These are phyloP conservation scores for Iris pallida DNA, from an alignment of 116 monocot species.

Conservation along the genomic window DNA sequence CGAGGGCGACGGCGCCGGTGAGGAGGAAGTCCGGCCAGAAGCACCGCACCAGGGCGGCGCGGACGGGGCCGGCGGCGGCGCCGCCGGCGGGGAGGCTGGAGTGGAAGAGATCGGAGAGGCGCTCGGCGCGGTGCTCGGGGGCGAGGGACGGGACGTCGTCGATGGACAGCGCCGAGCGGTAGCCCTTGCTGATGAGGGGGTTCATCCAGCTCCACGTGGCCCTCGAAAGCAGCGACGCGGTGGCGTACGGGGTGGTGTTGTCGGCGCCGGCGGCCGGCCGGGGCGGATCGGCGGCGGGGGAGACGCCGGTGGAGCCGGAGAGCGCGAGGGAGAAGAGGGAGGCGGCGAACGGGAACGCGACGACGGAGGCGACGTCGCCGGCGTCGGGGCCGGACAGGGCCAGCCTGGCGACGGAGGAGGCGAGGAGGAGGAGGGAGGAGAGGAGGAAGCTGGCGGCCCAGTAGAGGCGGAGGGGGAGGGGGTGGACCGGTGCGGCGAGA, in stretches of 20 bases:
- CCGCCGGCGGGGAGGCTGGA: conserved; percentile 59
- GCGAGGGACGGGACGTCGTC: conserved; percentile 69
- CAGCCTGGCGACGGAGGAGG: conserved; percentile 39
- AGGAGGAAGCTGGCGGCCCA: conserved; percentile 41
- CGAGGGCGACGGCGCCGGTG: conserved; percentile 54
- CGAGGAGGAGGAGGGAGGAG: conserved; percentile 30
- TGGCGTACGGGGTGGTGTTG: conserved; percentile 22
- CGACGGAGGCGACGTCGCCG: conserved; percentile 25
- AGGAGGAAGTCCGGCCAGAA: conserved; percentile 70
- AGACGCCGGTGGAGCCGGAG: conserved; percentile 23
- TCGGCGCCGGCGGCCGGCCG: neutral
- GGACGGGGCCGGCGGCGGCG: conserved; percentile 44
- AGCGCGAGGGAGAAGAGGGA: conserved; percentile 16
- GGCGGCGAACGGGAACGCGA: conserved; percentile 18
- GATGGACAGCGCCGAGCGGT: conserved; percentile 43
- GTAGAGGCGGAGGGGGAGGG: conserved; percentile 49
- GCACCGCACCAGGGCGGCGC: conserved; percentile 52
- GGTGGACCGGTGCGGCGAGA: conserved; percentile 36
- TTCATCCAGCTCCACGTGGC: conserved; percentile 82
- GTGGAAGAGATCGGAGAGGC: conserved; percentile 39
- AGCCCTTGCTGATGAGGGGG: conserved; percentile 58
- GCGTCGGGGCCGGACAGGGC: conserved; percentile 7
- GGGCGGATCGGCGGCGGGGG: neutral
- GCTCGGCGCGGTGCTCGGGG: conserved; percentile 56
- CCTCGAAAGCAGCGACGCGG: conserved; percentile 45